Evolutionary conservation across 2,329 filamentous ascomycete genomes (phyloP).

Genomic region (Cladosporium sp.): DNA sequence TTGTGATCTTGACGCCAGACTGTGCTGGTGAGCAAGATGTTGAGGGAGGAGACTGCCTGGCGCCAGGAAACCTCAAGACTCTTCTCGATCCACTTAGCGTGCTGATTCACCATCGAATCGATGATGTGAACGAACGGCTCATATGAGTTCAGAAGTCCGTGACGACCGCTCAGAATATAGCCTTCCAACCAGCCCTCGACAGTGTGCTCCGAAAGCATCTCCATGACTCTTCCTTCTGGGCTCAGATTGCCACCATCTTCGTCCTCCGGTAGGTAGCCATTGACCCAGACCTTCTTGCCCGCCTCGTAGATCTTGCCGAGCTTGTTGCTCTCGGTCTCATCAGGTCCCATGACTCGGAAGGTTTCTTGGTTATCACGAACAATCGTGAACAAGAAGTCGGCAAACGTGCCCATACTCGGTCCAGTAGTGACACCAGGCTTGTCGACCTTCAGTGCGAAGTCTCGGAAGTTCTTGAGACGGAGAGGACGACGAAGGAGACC

Average conservation of each 20-base stretch:
- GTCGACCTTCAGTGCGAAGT: constrained; percentile 66
- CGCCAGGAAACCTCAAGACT: constrained; percentile 79
- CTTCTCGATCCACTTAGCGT: constrained; percentile 85
- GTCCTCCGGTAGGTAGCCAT: constrained; percentile 76
- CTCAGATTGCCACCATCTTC: constrained; percentile 72
- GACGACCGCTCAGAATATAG: constrained; percentile 72
- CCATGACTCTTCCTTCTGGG: constrained; percentile 72
- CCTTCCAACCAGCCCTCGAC: constrained; percentile 80
- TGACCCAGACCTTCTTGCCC: constrained; percentile 79
- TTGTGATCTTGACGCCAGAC: constrained; percentile 68
- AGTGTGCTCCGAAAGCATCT: constrained; percentile 81
- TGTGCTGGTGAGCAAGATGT: constrained; percentile 76
- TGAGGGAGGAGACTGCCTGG: constrained; percentile 71
- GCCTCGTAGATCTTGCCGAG: constrained; percentile 70
- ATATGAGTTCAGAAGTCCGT: constrained; percentile 78
- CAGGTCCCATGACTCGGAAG: constrained; percentile 77
- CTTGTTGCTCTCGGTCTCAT: constrained; percentile 83
- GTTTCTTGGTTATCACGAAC: constrained; percentile 64
- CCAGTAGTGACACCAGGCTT: constrained; percentile 54
- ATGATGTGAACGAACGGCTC: constrained; percentile 83
- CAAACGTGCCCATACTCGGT: constrained; percentile 71
- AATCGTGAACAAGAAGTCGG: constrained; percentile 67
- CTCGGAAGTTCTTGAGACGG: constrained; percentile 67
- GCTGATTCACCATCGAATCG: constrained; percentile 83
- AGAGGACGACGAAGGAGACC: constrained; percentile 68